phyloP scores from a whole-genome alignment of 2,329 filamentous ascomycete species.

The Tolypocladium amazonense region DNA sequence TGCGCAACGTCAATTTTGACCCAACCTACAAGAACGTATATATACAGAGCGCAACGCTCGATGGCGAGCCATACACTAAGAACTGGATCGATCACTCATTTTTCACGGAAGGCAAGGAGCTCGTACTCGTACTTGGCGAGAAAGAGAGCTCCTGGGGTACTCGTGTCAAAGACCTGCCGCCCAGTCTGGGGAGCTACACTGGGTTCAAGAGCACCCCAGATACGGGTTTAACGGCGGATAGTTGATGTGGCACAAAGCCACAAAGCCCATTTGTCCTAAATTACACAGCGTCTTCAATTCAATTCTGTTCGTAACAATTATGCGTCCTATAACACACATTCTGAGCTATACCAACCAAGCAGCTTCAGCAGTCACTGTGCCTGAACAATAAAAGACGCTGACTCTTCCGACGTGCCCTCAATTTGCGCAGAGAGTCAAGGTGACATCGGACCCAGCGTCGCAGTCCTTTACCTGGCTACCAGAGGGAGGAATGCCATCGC shows the following conservation, averaged over 20 bases:
- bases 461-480: conserved; percentile 28
- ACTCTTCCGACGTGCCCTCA: not conserved
- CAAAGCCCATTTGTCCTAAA: not conserved
- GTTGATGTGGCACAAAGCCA: not conserved
- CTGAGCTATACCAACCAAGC: not conserved
- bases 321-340: not conserved
- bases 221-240: no score
- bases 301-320: not conserved
- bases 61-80: conserved; percentile 49
- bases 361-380: not conserved
- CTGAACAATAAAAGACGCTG: not conserved
- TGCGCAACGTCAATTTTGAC: conserved; percentile 54
- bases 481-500: conserved; percentile 19
- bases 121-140: conserved; percentile 51
- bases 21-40: conserved; percentile 45
- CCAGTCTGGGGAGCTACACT: conserved; percentile 36
- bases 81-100: conserved; percentile 62
- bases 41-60: conserved; percentile 53
- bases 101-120: conserved; percentile 51
- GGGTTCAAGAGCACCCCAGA: conserved; percentile 14
- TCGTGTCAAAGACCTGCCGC: conserved; percentile 46
- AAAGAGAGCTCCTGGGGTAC: conserved; percentile 58
- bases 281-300: not conserved
- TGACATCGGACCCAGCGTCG: conserved; percentile 18
- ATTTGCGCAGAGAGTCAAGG: conserved; percentile 21